Evolutionary conservation across 441 rosid genomes (phyloP).

Genomic region (Gossypium lobatum): DNA sequence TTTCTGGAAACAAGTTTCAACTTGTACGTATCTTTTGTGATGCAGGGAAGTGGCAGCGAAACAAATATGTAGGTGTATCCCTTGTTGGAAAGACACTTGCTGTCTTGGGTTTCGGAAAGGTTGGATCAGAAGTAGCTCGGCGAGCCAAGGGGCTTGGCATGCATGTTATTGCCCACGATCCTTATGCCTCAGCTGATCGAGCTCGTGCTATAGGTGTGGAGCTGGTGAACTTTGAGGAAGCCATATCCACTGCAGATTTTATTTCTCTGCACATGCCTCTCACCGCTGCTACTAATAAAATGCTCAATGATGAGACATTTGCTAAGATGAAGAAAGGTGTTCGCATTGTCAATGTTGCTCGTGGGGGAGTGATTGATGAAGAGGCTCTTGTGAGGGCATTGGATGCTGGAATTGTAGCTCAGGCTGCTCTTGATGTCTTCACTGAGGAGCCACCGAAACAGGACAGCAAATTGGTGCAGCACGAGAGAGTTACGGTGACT

Average conservation of each 20-base stretch:
- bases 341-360: slow-evolving; percentile 84
- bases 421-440: slow-evolving; percentile 99
- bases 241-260: slow-evolving; percentile 75
- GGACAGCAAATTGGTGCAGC: slow-evolving; percentile 74
- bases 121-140: slow-evolving; percentile 90
- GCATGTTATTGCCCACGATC: slow-evolving; percentile 93
- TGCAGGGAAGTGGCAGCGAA: slow-evolving; percentile 86
- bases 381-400: slow-evolving; percentile 85
- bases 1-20: background rate
- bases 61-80: slow-evolving; percentile 92
- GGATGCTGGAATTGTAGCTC: slow-evolving; percentile 84
- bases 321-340: slow-evolving; percentile 96
- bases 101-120: slow-evolving; percentile 93
- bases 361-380: slow-evolving; percentile 95
- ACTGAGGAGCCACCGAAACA: slow-evolving; percentile 71
- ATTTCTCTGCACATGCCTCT: slow-evolving; percentile 96
- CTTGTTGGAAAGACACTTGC: slow-evolving; percentile 94
- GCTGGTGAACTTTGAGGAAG: slow-evolving; percentile 78
- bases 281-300: slow-evolving; percentile 68
- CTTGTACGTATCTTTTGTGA: background rate
- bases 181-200: slow-evolving; percentile 91
- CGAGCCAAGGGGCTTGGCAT: slow-evolving; percentile 97
- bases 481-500: slow-evolving; percentile 77
- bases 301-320: slow-evolving; percentile 76
- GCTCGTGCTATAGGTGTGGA: slow-evolving; percentile 90